Base-by-base conservation (phyloP, 495 filamentous ascomycete genomes). In the Trichoderma orchidacearum region DNA sequence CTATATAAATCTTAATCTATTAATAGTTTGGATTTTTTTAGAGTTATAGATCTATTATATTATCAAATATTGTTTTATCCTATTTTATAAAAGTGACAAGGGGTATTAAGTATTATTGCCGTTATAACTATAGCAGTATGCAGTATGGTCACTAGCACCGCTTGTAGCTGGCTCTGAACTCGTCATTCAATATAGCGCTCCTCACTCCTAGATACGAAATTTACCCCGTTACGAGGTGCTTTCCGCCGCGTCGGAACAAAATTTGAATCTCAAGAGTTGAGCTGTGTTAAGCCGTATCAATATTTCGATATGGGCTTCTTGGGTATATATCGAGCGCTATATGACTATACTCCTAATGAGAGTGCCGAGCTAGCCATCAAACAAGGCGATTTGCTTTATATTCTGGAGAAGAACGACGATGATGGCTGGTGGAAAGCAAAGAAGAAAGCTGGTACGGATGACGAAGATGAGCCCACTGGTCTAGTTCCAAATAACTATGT, bases 391-490 rank as follows among this genome's bases (percentile, higher is more conserved):
- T 62, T 96, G 51, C 80, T 99, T 36, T 97, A 92, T 68, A 77
- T 99, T 30, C 75, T 97, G 51, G 89, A 97, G 62, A 95, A 95
- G 75, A 89, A 82, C 66, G 67, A 72, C 28, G 90, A 95, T 5
- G 92, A 96, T 74, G 88, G 88, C 65, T 96, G 92, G 92, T 97
- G 92, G 92, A 96, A 87, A 68, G 91, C 87, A 18, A 96, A 96
- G 78, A 96, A 96, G 80, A 96, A 91, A 80, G 89, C 87, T 30
- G 80, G 80, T n/a, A 80, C 71, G 38, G 89, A 94, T 23, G 93
- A 95, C 55, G 90, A 96, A 30, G 93, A 96, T 53, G 93, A 98
- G 68, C 93, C 93, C 3, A 83, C 90, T 61, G 93, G 93, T 58
- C 71, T 99, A 70, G 85, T 97, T 50, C 92, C 93, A 28, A 92